phyloP scores from a whole-genome alignment of 2,329 filamentous ascomycete genomes.

The Sordariomycetes sp. region DNA sequence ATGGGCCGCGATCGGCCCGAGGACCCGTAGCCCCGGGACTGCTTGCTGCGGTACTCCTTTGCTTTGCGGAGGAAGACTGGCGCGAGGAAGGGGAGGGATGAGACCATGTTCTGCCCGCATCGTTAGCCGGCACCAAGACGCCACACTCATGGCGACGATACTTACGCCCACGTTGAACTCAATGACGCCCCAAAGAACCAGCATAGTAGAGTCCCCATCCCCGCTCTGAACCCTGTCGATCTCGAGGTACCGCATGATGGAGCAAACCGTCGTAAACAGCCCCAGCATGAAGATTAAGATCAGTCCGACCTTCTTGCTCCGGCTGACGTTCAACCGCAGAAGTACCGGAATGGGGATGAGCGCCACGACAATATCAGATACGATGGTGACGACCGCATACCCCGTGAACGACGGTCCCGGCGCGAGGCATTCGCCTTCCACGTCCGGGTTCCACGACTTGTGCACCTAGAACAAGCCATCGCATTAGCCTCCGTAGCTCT shows the following conservation, averaged over 20 bases:
- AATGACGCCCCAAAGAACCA: constrained; percentile 41
- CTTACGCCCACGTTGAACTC: constrained; percentile 44
- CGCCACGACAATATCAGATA: constrained; percentile 34
- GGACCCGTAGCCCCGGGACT: constrained; percentile 16
- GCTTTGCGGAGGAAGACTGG: constrained; percentile 28
- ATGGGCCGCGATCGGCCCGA: constrained; percentile 12
- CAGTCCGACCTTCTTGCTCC: constrained; percentile 33
- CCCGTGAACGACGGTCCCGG: constrained; percentile 34
- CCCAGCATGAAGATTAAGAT: constrained; percentile 37
- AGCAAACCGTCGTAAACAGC: constrained; percentile 40
- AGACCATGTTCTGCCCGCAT: constrained; percentile 26
- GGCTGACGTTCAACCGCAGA: constrained; percentile 30
- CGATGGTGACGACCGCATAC: constrained; percentile 35
- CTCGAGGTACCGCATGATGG: constrained; percentile 35
- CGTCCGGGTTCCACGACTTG: constrained; percentile 29
- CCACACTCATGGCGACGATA: background rate
- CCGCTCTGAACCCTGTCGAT: constrained; percentile 34
- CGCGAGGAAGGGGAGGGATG: constrained; percentile 29
- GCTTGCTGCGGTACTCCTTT: constrained; percentile 24
- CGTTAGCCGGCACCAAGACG: background rate
- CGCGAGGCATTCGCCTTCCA: constrained; percentile 27
- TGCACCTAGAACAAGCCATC: constrained; percentile 13
- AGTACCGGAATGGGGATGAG: constrained; percentile 36
- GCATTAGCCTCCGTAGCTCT: constrained; percentile 1
- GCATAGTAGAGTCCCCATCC: constrained; percentile 40